phyloP scores from a whole-genome alignment of 1,139 yeast genomes.

The Zygosaccharomyces sapae region DNA sequence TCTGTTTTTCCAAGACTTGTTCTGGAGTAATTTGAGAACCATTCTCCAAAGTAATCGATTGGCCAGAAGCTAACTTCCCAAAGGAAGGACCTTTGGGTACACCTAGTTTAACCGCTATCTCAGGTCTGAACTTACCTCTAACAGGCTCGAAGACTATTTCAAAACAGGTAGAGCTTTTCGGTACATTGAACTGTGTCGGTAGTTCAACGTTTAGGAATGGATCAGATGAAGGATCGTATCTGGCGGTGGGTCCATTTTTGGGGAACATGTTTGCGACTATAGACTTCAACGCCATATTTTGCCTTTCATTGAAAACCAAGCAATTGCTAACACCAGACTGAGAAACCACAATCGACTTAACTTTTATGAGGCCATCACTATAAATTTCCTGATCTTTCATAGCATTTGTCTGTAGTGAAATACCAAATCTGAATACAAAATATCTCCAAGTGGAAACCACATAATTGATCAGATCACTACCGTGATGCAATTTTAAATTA shows the following conservation, averaged over 20 bases:
- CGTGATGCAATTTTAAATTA: conserved; percentile 45
- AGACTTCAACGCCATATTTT: conserved; percentile 21
- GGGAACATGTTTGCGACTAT: conserved; percentile 46
- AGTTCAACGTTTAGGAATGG: conserved; percentile 37
- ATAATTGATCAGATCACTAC: conserved; percentile 46
- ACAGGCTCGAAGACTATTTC: conserved; percentile 60
- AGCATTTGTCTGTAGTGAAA: conserved; percentile 48
- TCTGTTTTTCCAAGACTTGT: conserved; percentile 66
- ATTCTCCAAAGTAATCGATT: conserved; percentile 51
- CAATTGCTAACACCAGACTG: neutral
- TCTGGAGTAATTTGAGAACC: conserved; percentile 62
- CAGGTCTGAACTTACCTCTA: conserved; percentile 72
- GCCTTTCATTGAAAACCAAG: conserved; percentile 16
- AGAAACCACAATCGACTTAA: conserved; percentile 46
- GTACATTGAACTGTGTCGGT: conserved; percentile 27
- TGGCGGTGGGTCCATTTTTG: conserved; percentile 29
- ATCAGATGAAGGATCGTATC: conserved; percentile 36
- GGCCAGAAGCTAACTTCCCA: conserved; percentile 57
- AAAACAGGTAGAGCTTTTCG: conserved; percentile 49
- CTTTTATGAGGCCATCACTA: conserved; percentile 50
- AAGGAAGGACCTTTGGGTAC: conserved; percentile 62
- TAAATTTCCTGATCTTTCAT: conserved; percentile 39
- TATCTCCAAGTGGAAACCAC: conserved; percentile 77
- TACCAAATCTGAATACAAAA: conserved; percentile 81
- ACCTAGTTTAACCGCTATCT: conserved; percentile 63